Percentiles rank a stretch among this genome's conserved stretches.
Evolutionary conservation across 805 yeast genomes (phyloP).

Genomic region (Monosporozyma yasuniensis): DNA sequence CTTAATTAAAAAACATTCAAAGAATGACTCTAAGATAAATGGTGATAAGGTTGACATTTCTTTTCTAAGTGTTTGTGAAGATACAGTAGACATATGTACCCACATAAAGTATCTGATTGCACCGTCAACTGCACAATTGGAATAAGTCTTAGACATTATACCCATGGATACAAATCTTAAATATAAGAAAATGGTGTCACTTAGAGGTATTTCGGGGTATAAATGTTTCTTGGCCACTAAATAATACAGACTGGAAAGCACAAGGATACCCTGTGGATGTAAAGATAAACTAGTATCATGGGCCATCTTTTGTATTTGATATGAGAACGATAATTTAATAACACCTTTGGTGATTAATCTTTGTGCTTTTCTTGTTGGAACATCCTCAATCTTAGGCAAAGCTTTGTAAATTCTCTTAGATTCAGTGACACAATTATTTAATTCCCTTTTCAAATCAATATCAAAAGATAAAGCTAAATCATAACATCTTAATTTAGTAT

Average conservation of each 20-base stretch:
- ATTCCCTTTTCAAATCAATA: constrained; percentile 40
- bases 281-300: constrained; percentile 25
- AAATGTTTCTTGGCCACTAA: constrained; percentile 15
- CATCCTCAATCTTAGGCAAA: constrained; percentile 22
- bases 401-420: constrained; percentile 36
- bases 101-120: constrained; percentile 31
- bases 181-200: constrained; percentile 34
- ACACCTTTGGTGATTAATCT: constrained; percentile 31
- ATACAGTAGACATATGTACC: constrained; percentile 25
- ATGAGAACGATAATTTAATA: constrained; percentile 32
- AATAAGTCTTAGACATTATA: constrained; percentile 18
- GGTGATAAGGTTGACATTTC: constrained; percentile 24
- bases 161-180: constrained; percentile 37
- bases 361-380: constrained; percentile 25
- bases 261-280: constrained; percentile 30
- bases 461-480: constrained; percentile 59
- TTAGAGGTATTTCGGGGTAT: constrained; percentile 12
- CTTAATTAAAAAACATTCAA: constrained; percentile 35
- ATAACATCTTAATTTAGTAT: constrained; percentile 34
- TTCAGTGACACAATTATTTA: constrained; percentile 31
- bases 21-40: constrained; percentile 30
- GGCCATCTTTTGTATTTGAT: constrained; percentile 24
- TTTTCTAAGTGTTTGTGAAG: constrained; percentile 13
- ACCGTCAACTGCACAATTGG: constrained; percentile 22
- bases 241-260: constrained; percentile 20